These are phyloP conservation scores for Komagataella pastoris DNA, from an alignment of 805 yeast species.

Conservation along the genomic window DNA sequence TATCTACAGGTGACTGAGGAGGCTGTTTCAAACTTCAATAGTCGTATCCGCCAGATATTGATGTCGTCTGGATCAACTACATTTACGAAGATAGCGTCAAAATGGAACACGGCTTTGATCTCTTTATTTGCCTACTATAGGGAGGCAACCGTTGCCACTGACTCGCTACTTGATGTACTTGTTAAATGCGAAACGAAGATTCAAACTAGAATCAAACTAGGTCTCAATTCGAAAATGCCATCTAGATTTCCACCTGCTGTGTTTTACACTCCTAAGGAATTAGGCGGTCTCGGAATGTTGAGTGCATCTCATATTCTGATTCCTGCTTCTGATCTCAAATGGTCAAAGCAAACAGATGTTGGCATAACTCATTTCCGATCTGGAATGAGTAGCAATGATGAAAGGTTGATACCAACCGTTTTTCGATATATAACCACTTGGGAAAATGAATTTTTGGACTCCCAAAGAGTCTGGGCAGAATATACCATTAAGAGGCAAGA, in stretches of 20 bases:
- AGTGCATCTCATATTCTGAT: conserved; percentile 93
- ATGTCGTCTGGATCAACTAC: conserved; percentile 96
- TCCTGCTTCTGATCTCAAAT: conserved; percentile 82
- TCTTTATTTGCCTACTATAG: conserved; percentile 82
- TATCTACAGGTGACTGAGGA: conserved; percentile 70
- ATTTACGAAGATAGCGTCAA: conserved; percentile 84
- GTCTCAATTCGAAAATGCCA: conserved; percentile 96
- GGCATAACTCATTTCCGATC: conserved; percentile 91
- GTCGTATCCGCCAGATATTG: conserved; percentile 74
- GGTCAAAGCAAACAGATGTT: conserved; percentile 89
- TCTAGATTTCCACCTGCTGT: conserved; percentile 98
- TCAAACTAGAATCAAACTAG: conserved; percentile 89
- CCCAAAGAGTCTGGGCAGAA: conserved; percentile 96
- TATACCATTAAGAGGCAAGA: conserved; percentile 83
- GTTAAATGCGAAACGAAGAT: conserved; percentile 89
- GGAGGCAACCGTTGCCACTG: conserved; percentile 85
- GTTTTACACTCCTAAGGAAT: conserved; percentile 91
- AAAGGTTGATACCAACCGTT: conserved; percentile 79
- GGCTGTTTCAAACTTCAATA: conserved; percentile 69
- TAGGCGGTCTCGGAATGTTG: conserved; percentile 96
- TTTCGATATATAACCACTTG: conserved; percentile 89
- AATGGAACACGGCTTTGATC: conserved; percentile 90
- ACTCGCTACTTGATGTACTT: conserved; percentile 58
- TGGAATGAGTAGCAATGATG: conserved; percentile 79
- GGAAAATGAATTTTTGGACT: conserved; percentile 92